Conservation (phyloP, 495 filamentous ascomycete species). For the Tuber calosporum region DNA sequence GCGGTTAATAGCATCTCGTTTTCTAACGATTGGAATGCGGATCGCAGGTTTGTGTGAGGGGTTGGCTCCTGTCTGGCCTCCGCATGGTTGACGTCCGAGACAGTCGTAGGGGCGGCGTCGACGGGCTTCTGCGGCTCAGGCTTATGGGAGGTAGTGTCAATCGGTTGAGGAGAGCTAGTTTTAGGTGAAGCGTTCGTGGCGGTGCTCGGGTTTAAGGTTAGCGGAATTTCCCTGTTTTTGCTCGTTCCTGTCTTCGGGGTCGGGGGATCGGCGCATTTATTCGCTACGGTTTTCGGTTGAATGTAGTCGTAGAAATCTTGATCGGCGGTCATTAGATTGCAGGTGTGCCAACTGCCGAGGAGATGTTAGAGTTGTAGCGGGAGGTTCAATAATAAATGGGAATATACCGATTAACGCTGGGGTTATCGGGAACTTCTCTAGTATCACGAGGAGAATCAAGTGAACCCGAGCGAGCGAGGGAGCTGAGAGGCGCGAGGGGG, state of each 20-base stretch:
- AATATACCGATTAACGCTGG: constrained; percentile 26
- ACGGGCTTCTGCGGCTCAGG: not conserved
- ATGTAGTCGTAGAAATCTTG: constrained; percentile 22
- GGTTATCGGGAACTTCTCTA: constrained; percentile 16
- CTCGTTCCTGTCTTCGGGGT: not conserved
- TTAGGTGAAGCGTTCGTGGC: not conserved
- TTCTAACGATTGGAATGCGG: not conserved
- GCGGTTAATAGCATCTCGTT: not conserved
- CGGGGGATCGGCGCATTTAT: not conserved
- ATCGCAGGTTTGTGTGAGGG: not conserved
- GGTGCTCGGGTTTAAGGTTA: not conserved
- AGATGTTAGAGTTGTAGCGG: constrained; percentile 5
- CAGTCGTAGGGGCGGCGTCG: not conserved
- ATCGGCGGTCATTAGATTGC: constrained; percentile 21
- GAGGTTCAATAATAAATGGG: not conserved
- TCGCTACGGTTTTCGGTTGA: constrained; percentile 7
- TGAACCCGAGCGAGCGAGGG: not conserved
- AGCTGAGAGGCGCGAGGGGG: not conserved
- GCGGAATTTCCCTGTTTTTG: not conserved
- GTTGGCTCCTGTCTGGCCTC: not conserved
- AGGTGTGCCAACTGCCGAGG: constrained; percentile 20
- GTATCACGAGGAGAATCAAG: not conserved
- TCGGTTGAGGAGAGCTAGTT: not conserved
- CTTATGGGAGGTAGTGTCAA: not conserved
- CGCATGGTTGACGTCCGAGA: not conserved